Conservation (phyloP, 768 basidiomycete genomes). For the Coprinellus micaceus region DNA sequence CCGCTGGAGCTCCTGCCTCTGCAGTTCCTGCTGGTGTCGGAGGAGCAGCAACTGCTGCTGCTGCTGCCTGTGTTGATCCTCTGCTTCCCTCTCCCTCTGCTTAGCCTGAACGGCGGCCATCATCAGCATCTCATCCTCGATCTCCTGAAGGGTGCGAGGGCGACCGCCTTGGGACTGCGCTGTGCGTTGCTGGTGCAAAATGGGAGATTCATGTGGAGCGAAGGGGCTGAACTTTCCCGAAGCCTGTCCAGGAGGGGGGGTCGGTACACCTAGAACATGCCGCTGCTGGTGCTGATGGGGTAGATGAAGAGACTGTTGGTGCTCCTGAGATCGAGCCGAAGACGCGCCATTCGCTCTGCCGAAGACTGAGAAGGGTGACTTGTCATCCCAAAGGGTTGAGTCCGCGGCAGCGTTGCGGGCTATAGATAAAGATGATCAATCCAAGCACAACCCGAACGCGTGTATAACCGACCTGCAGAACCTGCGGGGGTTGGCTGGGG, state of each 20-base stretch:
- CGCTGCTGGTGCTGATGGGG: constrained; percentile 18
- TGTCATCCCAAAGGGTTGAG: constrained; percentile 82
- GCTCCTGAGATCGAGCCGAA: constrained; percentile 21
- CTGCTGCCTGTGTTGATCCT: constrained; percentile 7
- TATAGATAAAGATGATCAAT: constrained; percentile 21
- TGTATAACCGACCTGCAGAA: not conserved
- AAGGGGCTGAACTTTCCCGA: constrained; percentile 39
- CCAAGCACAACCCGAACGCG: not conserved
- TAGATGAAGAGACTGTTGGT: constrained; percentile 10
- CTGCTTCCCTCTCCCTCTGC: constrained; percentile 11
- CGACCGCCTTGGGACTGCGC: constrained; percentile 18
- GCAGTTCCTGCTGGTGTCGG: constrained; percentile 13
- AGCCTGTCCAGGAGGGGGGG: constrained; percentile 23
- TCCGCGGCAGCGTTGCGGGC: constrained; percentile 45
- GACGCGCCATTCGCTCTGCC: constrained; percentile 49
- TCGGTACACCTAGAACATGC: constrained; percentile 18
- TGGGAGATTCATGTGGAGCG: constrained; percentile 19
- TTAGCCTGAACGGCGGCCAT: constrained; percentile 42
- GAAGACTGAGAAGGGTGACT: constrained; percentile 69
- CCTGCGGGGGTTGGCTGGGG: not conserved
- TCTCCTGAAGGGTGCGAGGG: constrained; percentile 70
- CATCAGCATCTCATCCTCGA: constrained; percentile 80
- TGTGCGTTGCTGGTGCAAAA: constrained; percentile 29
- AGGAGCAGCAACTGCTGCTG: constrained; percentile 7
- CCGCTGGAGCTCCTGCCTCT: constrained; percentile 25